Evolutionary conservation across 164 flowering plant genomes (phyloP), one percentile per base, ranked within the genome.

Genomic region (Houttuynia cordata): DNA sequence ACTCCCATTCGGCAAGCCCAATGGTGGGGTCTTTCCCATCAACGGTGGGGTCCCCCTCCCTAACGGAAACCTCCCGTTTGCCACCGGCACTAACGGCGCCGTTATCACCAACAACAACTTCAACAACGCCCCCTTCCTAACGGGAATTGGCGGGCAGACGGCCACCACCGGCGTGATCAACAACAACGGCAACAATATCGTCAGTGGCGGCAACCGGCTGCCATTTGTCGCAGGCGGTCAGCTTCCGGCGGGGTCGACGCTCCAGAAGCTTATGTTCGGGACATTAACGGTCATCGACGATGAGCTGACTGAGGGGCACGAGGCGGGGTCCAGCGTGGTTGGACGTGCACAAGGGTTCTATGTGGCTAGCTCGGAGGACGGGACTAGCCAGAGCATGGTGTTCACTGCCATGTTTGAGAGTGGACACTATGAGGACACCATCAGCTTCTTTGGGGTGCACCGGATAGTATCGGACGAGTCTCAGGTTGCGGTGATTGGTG

Each of bases 331-430:
- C 5, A 76, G 83, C 4, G 62, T 72, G 53, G 69, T 85, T 0
- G 96, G 96, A 0, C 78, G 76, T 66, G 91, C 89, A 19, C 87
- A 83, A 24, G 96, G 96, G 42, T 81, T 83, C 56, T 85, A 83
- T 51, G 71, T 83, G 30, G 80, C 79, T 1, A 87, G 86, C 62
- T 83, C 87, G 0, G 80, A 63, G 24, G 91, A 87, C 53, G 88
- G 91, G 0, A 83, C 54, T 8, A 75, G 88, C 63, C 82, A 79
- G 61, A 79, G 81, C 22, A 79, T 84, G 76, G 81, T 76, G 21
- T 73, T 85, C 60, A 84, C 87, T 0, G 78, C 77, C 50, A 78
- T 83, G 87, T 78, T 83, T 42, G 77, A 75, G 78, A 68, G 71
- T 7, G 80, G 73, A 7, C 34, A 70, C 15, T 78, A 78, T 41